Evolutionary conservation across 306 rosid species (phyloP), one percentile per base, ranked within the genome.

Genomic region (Prunus padus): DNA sequence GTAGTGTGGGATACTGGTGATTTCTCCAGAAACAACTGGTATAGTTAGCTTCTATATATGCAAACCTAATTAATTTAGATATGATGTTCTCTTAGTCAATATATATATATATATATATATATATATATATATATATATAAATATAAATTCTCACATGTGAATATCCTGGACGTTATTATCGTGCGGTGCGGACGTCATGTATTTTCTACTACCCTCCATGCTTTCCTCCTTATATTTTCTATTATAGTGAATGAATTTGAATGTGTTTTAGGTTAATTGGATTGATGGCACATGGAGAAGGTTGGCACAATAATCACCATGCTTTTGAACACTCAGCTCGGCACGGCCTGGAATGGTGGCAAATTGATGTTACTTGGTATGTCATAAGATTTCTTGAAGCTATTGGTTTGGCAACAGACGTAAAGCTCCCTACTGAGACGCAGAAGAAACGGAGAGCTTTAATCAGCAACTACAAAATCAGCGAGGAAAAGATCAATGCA

Each of bases 281-380:
- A 2, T 55, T 93, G 72, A 84, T 93, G 76, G 88, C 97, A 65
- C 92, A 86, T 84, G 98, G 98, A 44, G 97, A 91, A 69, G 98
- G 98, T 54, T 93, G 98, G 97, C 98, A 93, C 68, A 93, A 93
- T 65, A 93, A 91, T 57, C 97, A 93, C 86, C 98, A 93, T 57
- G 98, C 97, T 8, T 93, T 93, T 68, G 97, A 91, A 83, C 87
- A 69, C 76, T 89, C 97, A 11, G 97, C 96, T 37, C 66, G 98
- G 64, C 98, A 93, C 64, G 98, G 98, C 67, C 73, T 91, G 4
- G 89, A 91, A 77, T 93, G 98, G 97, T 93, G 97, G 96, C 89
- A 93, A 75, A 31, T 91, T 49, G 98, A 93, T 84, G 79, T 86
- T 89, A 89, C 98, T 69, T 91, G 96, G 98, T 87, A 77, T 20